Conservation (phyloP, 768 basidiomycete genomes). For the Suillus plorans region DNA sequence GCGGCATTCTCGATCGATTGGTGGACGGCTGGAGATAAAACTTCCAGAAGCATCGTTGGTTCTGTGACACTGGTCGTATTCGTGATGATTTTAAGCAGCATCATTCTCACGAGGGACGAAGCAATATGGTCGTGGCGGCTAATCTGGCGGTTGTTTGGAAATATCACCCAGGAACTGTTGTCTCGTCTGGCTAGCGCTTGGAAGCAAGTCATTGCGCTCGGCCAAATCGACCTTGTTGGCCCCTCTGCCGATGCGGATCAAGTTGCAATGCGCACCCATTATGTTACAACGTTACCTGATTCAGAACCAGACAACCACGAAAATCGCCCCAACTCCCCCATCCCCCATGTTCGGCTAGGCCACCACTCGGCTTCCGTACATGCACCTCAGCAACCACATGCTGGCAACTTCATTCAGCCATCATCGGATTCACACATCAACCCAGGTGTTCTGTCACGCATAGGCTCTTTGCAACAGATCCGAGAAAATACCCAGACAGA, state of each 20-base stretch:
- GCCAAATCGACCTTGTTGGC: neutral
- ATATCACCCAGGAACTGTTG: neutral
- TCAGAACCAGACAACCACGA: neutral
- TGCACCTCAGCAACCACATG: neutral
- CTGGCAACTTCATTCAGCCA: neutral
- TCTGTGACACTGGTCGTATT: conserved; percentile 26
- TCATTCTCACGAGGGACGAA: conserved; percentile 30
- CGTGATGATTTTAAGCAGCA: conserved; percentile 44
- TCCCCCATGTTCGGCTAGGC: neutral
- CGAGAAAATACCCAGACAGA: neutral
- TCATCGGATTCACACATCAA: neutral
- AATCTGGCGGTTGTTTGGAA: neutral
- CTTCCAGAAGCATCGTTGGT: conserved; percentile 29
- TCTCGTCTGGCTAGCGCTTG: neutral
- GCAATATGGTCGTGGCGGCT: conserved; percentile 20
- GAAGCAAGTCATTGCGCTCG: neutral
- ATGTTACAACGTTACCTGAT: neutral
- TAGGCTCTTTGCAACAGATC: neutral
- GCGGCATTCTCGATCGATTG: conserved; percentile 27
- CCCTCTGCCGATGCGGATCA: neutral
- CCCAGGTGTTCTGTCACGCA: too few species aligned
- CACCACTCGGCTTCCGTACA: neutral
- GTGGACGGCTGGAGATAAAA: conserved; percentile 11
- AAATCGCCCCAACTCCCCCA: neutral
- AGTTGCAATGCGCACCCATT: too few species aligned